Evolutionary conservation across 2,329 filamentous ascomycete genomes (phyloP).

Genomic region (Mollisiaceae sp.): DNA sequence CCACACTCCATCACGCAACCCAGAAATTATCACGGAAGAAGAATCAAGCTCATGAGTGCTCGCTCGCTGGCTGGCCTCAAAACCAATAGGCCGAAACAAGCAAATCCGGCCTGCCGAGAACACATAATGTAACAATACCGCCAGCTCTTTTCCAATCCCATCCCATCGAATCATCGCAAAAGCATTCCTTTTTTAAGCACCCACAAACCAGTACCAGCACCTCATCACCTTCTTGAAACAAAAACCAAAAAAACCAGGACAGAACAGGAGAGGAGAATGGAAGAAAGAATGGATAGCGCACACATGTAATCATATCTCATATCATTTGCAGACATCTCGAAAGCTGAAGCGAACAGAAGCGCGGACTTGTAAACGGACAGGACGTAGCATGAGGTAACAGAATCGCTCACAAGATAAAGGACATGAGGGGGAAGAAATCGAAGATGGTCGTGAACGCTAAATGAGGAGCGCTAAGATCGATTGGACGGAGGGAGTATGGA

Average conservation of each 20-base stretch:
- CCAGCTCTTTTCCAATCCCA: background rate
- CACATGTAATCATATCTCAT: conserved; percentile 11
- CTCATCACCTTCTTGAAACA: background rate
- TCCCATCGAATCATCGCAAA: background rate
- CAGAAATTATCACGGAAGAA: no score
- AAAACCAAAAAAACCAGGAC: background rate
- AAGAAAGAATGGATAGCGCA: background rate
- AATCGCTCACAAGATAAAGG: background rate
- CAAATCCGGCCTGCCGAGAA: background rate
- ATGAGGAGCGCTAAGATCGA: background rate
- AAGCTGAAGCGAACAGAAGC: background rate
- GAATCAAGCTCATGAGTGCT: background rate
- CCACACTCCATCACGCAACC: no score
- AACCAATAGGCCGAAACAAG: background rate
- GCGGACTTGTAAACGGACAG: background rate
- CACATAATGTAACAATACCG: background rate
- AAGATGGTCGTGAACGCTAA: background rate
- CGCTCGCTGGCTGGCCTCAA: background rate
- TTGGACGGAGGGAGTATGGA: no score
- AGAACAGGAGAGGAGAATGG: background rate
- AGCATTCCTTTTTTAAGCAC: background rate
- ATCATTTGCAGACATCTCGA: background rate
- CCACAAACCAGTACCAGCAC: background rate
- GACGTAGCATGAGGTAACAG: background rate
- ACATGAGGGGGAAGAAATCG: no score